Percentiles rank a stretch among this genome's conserved stretches.
These are phyloP conservation scores for Tuber melanosporum DNA, from an alignment of 495 filamentous ascomycete species.

Conservation along the genomic window DNA sequence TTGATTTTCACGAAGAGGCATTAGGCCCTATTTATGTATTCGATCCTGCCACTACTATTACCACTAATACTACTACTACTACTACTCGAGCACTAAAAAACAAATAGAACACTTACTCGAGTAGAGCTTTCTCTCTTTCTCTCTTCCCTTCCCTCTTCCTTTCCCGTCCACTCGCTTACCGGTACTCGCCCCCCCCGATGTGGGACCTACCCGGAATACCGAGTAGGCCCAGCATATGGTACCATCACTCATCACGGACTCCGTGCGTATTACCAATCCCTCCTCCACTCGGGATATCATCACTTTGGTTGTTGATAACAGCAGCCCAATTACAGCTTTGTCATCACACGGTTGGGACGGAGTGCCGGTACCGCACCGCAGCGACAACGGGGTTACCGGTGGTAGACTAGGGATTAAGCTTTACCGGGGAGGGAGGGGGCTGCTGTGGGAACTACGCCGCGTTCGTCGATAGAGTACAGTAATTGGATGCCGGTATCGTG, in stretches of 20 bases:
- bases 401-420: neutral
- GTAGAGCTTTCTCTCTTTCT: neutral
- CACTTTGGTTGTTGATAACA: neutral
- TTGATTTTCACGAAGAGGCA: neutral
- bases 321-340: too few relatives aligned
- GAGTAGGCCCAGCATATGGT: neutral
- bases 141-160: too few relatives aligned
- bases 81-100: neutral
- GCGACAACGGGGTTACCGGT: too few relatives aligned
- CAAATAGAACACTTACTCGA: neutral
- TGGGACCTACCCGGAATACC: neutral
- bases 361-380: neutral
- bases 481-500: too few relatives aligned
- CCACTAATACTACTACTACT: neutral
- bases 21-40: neutral
- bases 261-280: neutral
- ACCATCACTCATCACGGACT: neutral
- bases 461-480: neutral
- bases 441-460: too few relatives aligned
- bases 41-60: neutral
- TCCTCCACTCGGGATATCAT: neutral
- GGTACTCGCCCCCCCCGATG: neutral
- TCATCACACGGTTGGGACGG: neutral
- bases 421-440: neutral
- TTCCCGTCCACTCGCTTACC: neutral